These are phyloP conservation scores for Fusarium illudens DNA, from an alignment of 2,329 filamentous ascomycete species.

Conservation along the genomic window DNA sequence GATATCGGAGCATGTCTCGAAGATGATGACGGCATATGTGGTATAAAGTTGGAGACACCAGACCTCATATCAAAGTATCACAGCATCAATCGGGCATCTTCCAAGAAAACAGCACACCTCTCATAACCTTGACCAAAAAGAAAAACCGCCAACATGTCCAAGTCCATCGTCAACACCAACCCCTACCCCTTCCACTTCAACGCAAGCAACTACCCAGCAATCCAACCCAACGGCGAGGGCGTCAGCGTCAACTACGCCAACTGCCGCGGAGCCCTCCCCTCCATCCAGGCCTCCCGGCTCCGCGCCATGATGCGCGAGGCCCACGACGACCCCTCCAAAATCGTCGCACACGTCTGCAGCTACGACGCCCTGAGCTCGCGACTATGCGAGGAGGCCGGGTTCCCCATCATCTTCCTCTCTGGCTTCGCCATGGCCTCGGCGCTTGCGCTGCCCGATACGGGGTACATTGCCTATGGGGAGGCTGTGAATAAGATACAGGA, in stretches of 20 bases:
- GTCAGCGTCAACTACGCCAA: conserved; percentile 32
- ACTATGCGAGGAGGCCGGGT: conserved; percentile 55
- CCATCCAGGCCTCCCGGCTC: conserved; percentile 50
- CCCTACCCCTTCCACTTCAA: conserved; percentile 18
- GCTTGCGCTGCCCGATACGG: conserved; percentile 56
- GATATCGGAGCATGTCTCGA: not conserved
- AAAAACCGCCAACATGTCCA: conserved; percentile 15
- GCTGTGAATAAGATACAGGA: conserved; percentile 57
- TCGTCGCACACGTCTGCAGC: conserved; percentile 53
- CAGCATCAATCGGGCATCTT: not conserved
- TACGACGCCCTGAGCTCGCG: conserved; percentile 56
- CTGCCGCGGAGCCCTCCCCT: conserved; percentile 49
- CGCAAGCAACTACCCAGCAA: conserved; percentile 7
- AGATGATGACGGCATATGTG: not conserved
- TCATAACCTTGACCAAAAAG: not conserved
- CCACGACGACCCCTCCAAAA: conserved; percentile 51
- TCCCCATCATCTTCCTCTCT: conserved; percentile 55
- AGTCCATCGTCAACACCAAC: conserved; percentile 17
- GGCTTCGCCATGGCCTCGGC: conserved; percentile 53
- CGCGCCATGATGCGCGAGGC: conserved; percentile 52
- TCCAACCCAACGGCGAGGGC: conserved; percentile 5
- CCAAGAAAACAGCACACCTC: not conserved
- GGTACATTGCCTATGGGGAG: conserved; percentile 58
- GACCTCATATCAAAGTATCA: not conserved
- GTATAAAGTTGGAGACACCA: conserved; percentile 5